These are phyloP conservation scores for Chaetomium strumarium DNA, from an alignment of 2,329 filamentous ascomycete species.

Conservation along the genomic window DNA sequence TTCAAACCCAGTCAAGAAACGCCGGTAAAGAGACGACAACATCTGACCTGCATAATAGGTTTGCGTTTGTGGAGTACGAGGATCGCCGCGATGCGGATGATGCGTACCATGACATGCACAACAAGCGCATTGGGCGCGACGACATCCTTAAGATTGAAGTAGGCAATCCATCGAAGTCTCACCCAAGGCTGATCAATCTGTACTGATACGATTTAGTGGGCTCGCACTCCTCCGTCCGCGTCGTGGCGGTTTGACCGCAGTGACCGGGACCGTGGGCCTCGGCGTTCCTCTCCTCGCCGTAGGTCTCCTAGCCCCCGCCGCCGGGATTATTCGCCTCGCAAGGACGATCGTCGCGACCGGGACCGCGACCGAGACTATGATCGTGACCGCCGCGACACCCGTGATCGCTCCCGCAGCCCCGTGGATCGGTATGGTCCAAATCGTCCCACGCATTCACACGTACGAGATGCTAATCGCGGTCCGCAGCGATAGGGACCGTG, in stretches of 20 bases:
- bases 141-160: slow-evolving; percentile 98
- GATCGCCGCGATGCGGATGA: slow-evolving; percentile 97
- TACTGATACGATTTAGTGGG: slow-evolving; percentile 62
- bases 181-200: neutral
- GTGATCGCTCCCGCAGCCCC: slow-evolving; percentile 69
- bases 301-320: slow-evolving; percentile 76
- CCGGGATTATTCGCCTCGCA: slow-evolving; percentile 79
- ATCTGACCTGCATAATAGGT: slow-evolving; percentile 44
- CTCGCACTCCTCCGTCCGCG: slow-evolving; percentile 92
- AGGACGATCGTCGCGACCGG: slow-evolving; percentile 78
- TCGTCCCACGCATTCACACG: neutral
- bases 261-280: slow-evolving; percentile 39
- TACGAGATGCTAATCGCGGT: neutral
- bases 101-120: slow-evolving; percentile 99
- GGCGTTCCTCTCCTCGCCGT: slow-evolving; percentile 53
- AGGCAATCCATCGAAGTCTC: slow-evolving; percentile 28
- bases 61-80: slow-evolving; percentile 99
- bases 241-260: slow-evolving; percentile 88
- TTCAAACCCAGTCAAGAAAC: slow-evolving; percentile 28
- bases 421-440: slow-evolving; percentile 47
- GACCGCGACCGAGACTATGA: slow-evolving; percentile 73
- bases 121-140: slow-evolving; percentile 94
- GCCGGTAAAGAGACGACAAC: neutral
- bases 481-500: slow-evolving; percentile 39
- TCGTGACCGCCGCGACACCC: slow-evolving; percentile 64